Conservation (phyloP, 139 green algal genomes). For the Chlamydomonas asymmetrica region DNA sequence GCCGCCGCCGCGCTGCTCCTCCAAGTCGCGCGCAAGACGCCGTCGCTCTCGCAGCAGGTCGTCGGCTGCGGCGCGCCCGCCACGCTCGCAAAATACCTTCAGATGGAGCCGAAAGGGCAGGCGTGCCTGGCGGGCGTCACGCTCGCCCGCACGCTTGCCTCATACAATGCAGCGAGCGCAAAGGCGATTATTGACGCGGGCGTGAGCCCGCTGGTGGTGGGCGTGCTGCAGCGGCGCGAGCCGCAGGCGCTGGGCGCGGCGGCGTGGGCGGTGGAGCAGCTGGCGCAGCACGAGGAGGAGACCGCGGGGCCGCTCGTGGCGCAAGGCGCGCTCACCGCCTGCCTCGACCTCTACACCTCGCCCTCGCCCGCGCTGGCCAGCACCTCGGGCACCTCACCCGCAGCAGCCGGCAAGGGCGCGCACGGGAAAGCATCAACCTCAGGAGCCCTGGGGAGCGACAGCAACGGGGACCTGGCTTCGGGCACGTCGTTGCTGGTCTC, state of each 20-base stretch:
- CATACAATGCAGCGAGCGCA: slow-evolving; percentile 30
- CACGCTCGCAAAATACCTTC: slow-evolving; percentile 37
- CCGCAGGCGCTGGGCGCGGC: not conserved
- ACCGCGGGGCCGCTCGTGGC: slow-evolving; percentile 30
- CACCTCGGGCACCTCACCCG: too few species aligned
- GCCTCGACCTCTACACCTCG: slow-evolving; percentile 22
- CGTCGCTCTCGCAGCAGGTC: slow-evolving; percentile 34
- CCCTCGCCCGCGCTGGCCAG: not conserved
- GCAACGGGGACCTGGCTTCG: too few species aligned
- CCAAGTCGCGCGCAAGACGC: slow-evolving; percentile 51
- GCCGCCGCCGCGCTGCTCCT: slow-evolving; percentile 44
- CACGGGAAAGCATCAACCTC: too few species aligned
- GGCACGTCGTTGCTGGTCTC: too few species aligned
- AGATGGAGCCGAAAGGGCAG: slow-evolving; percentile 35
- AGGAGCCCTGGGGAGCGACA: too few species aligned
- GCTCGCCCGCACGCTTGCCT: slow-evolving; percentile 31
- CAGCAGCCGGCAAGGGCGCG: not conserved
- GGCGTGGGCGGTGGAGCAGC: slow-evolving; percentile 51
- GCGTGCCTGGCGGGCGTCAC: slow-evolving; percentile 14
- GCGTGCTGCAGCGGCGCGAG: slow-evolving; percentile 7
- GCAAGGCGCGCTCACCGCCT: slow-evolving; percentile 29
- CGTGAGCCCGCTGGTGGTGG: slow-evolving; percentile 29
- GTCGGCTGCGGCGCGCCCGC: slow-evolving; percentile 22
- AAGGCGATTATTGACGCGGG: slow-evolving; percentile 44
- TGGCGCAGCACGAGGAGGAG: slow-evolving; percentile 40